Conservation (phyloP, 805 yeast species). For the Metschnikowia borealis region DNA sequence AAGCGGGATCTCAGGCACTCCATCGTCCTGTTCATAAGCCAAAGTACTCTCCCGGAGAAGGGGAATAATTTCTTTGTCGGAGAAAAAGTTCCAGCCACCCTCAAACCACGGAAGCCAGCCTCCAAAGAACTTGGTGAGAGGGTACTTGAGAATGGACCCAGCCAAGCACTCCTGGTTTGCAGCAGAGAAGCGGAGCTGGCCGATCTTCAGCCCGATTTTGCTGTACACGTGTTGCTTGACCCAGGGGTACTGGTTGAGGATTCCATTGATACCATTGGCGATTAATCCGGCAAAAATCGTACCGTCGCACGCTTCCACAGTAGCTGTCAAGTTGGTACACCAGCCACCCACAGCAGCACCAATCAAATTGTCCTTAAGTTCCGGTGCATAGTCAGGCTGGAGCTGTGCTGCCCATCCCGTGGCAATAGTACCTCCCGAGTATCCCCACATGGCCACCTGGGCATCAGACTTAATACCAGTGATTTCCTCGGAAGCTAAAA, state of each 20-base stretch:
- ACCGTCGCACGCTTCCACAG: slow-evolving; percentile 24
- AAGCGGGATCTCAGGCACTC: slow-evolving; percentile 23
- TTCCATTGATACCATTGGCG: slow-evolving; percentile 27
- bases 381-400: slow-evolving; percentile 36
- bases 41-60: slow-evolving; percentile 5
- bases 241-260: slow-evolving; percentile 29
- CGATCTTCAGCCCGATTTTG: neutral
- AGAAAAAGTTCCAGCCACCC: neutral
- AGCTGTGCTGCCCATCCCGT: slow-evolving; percentile 36
- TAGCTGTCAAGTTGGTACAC: slow-evolving; percentile 30
- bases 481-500: slow-evolving; percentile 16
- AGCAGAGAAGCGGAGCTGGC: neutral
- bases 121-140: neutral
- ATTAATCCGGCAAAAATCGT: slow-evolving; percentile 27
- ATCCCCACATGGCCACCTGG: slow-evolving; percentile 29
- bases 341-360: slow-evolving; percentile 38
- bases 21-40: slow-evolving; percentile 3
- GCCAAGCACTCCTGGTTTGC: neutral
- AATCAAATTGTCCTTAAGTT: slow-evolving; percentile 18
- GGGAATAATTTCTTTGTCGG: neutral
- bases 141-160: neutral
- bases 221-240: slow-evolving; percentile 4
- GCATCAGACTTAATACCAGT: slow-evolving; percentile 22
- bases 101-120: neutral
- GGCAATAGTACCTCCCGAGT: slow-evolving; percentile 37